Base-by-base conservation (phyloP, 2,329 filamentous ascomycete genomes). In the Sporothrix brunneoviolacea region DNA sequence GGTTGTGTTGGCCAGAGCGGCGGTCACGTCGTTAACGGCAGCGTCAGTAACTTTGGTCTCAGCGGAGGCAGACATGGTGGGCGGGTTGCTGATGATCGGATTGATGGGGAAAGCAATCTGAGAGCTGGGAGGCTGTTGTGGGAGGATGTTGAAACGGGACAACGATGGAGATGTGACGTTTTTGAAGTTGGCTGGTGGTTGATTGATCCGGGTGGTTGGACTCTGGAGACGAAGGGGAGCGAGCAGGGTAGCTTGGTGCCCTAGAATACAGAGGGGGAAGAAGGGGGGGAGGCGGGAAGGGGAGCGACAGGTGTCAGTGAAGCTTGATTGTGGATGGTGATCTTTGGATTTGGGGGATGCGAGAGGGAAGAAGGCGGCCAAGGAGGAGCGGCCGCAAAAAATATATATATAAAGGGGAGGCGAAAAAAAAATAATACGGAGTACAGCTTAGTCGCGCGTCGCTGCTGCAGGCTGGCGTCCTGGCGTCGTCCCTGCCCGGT, bases 171-270 rank as follows among this genome's bases (percentile, higher is more conserved):
- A 62, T 64, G 65, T 63, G 57, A 62, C 59, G 61, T 61, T 22
- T 13, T 48, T 35, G 38, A 43, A 46, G 63, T 55, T 56, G 55
- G 42, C 51, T 57, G 52, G 32, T 44, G 24, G 33, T 48, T 48
- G 36, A 49, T 46, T 50, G n/a, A n/a, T 38, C 51, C 50, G 19
- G 64, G 62, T 68, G n/a, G 68, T 77, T 79, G 75, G 76, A 85
- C 83, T 86, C 83, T 85, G 83, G 77, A 79, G 83, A 82, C 78
- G 75, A 79, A 77, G 76, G 80, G 74, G 73, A 70, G 58, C 72
- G 72, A 69, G 70, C 76, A 90, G 86, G 86, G 86, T 90, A 87
- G 86, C 86, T 90, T 80, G 72, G 86, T 88, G 86, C 86, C 86
- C 86, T 90, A 90, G 86, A 83, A 70, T 70, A 64, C 65, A 64